Evolutionary conservation across 805 yeast genomes (phyloP).

Genomic region (Spathaspora hagerdaliae): DNA sequence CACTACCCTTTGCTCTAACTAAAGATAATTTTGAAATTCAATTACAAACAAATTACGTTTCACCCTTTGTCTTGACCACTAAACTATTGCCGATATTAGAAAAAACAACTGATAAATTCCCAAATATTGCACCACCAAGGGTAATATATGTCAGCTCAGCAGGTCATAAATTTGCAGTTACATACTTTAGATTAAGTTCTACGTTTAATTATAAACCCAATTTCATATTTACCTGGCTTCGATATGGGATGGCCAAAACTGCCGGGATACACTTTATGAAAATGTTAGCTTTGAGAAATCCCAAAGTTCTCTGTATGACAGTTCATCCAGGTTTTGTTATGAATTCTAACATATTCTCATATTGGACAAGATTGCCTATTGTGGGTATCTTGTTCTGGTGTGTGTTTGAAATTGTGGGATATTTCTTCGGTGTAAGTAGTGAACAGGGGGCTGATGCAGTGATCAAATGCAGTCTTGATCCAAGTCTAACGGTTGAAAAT

Average conservation of each 20-base stretch:
- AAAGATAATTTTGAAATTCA: slow-evolving; percentile 74
- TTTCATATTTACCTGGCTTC: slow-evolving; percentile 67
- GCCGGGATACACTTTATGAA: slow-evolving; percentile 73
- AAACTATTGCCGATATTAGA: slow-evolving; percentile 52
- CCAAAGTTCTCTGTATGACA: slow-evolving; percentile 57
- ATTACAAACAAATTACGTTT: slow-evolving; percentile 70
- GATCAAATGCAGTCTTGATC: slow-evolving; percentile 57
- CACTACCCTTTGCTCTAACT: slow-evolving; percentile 63
- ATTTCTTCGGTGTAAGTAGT: slow-evolving; percentile 62
- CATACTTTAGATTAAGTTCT: slow-evolving; percentile 44
- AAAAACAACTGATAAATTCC: slow-evolving; percentile 25
- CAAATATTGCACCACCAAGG: slow-evolving; percentile 40
- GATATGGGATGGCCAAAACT: slow-evolving; percentile 75
- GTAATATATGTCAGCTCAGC: slow-evolving; percentile 62
- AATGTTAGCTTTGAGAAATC: slow-evolving; percentile 60
- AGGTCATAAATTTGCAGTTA: slow-evolving; percentile 54
- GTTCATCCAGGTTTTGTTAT: slow-evolving; percentile 88
- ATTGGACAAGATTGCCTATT: slow-evolving; percentile 74
- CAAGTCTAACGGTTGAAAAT: slow-evolving; percentile 41
- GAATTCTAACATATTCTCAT: slow-evolving; percentile 70
- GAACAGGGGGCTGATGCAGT: slow-evolving; percentile 71
- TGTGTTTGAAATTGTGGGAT: slow-evolving; percentile 64
- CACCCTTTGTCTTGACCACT: slow-evolving; percentile 70
- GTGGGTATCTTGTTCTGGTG: slow-evolving; percentile 76
- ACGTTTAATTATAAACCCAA: slow-evolving; percentile 60